Base-by-base conservation (phyloP, 208 protist genomes). In the Trypanosoma congolense region DNA sequence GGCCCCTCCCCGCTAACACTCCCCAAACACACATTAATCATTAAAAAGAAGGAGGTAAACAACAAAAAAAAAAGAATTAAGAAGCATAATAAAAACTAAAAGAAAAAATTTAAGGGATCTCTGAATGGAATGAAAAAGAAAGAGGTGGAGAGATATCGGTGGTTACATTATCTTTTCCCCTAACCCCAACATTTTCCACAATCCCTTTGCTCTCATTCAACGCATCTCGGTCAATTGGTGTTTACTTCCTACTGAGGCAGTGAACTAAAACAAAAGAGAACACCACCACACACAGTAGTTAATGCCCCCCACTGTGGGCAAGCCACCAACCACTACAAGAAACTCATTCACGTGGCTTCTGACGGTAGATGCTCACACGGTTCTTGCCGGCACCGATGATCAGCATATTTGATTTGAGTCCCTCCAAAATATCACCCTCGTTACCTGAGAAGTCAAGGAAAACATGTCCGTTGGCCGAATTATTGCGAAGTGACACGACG, bases 401-500 rank as follows among this genome's bases (percentile, higher is more conserved):
- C 0, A 71, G 73, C 50, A 65, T 53, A 28, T 67, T 58, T 40
- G 76, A 69, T 49, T 53, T 56, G 26, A 93, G 50, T 57, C 73
- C 68, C 18, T 90, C 87, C 19, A 83, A 55, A 4, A 66, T 80
- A 29, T 64, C 70, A 14, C 82, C 81, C 26, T 80, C 75, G 43
- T 71, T 72, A 12, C 9, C 9, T 10, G 75, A 75, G 54, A 93
- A 93, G 69, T 93, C 87, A 71, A 93, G 73, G 47, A 93, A 93
- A 51, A 93, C 83, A 52, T 73, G 63, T 16, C 83, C 83, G 49
- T 76, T 79, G 49, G 56, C 64, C 9, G 80, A 87, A 68, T 83
- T 76, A 73, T 93, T 90, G 59, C 87, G 87, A 42, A 93, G 80
- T 2, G 87, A 93, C 9, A 89, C 75, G 33, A 93, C 65, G 63